A percentile compares a stretch with the other conserved stretches of the same genome.
Conservation (phyloP, 2,329 filamentous ascomycete genomes). For the Raffaelea ambrosiae region DNA sequence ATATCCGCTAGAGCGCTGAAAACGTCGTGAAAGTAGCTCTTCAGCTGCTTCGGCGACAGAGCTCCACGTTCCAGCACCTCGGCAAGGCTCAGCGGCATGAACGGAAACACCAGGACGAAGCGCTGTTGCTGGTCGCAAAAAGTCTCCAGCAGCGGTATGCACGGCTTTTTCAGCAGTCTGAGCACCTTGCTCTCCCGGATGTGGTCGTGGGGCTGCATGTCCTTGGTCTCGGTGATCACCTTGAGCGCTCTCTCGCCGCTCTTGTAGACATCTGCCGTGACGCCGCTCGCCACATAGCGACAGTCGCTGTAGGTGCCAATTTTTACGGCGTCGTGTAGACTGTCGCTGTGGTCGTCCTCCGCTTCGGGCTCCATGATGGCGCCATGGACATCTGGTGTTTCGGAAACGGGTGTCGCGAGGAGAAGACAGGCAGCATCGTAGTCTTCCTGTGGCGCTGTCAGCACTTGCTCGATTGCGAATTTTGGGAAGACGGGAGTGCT, state of each 20-base stretch:
- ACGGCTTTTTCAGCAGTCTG: conserved; percentile 41
- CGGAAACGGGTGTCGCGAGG: neutral
- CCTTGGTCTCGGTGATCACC: conserved; percentile 66
- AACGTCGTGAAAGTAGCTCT: conserved; percentile 51
- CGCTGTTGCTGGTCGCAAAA: conserved; percentile 64
- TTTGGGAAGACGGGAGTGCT: neutral
- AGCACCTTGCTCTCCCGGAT: conserved; percentile 72
- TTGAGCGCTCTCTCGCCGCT: conserved; percentile 64
- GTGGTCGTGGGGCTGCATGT: conserved; percentile 75
- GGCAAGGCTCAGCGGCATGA: conserved; percentile 64
- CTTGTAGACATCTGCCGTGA: conserved; percentile 79
- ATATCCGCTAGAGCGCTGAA: conserved; percentile 64
- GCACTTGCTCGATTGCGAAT: too few species aligned
- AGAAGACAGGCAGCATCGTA: conserved; percentile 38
- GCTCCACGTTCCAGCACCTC: conserved; percentile 44
- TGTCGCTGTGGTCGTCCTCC: neutral
- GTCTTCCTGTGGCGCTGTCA: conserved; percentile 41
- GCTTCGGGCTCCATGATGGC: conserved; percentile 5
- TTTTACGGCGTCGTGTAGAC: conserved; percentile 25
- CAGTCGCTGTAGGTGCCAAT: conserved; percentile 49
- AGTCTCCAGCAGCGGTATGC: conserved; percentile 61
- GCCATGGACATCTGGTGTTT: conserved; percentile 1
- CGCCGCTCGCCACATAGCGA: conserved; percentile 51
- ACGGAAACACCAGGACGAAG: conserved; percentile 79
- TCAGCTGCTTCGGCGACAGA: conserved; percentile 23